Percentiles rank a stretch among this genome's conserved stretches.
Conservation (phyloP, 2,329 filamentous ascomycete species). For the Dactylonectria macrodidyma region DNA sequence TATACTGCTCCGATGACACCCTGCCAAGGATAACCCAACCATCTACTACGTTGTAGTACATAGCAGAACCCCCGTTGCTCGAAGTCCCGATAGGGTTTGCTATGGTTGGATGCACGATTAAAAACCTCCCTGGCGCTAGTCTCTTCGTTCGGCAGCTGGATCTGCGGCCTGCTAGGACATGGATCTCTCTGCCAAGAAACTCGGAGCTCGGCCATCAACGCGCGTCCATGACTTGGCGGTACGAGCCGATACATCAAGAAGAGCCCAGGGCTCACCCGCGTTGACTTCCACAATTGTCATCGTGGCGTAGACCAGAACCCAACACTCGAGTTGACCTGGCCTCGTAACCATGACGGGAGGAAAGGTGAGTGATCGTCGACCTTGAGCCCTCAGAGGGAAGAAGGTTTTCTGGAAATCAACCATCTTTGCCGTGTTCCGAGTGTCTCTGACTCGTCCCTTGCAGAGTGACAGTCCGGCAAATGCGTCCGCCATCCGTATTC, state of each 20-base stretch:
- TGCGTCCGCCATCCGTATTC: slow-evolving; percentile 57
- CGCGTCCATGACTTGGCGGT: slow-evolving; percentile 49
- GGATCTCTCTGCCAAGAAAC: slow-evolving; percentile 47
- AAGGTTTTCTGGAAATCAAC: slow-evolving; percentile 28
- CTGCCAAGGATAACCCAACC: slow-evolving; percentile 29
- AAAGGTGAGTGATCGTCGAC: slow-evolving; percentile 46
- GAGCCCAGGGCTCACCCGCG: slow-evolving; percentile 45
- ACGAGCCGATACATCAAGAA: slow-evolving; percentile 46
- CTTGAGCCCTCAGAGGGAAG: slow-evolving; percentile 23
- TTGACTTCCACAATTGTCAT: slow-evolving; percentile 41
- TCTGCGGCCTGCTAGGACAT: slow-evolving; percentile 48
- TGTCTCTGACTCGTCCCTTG: slow-evolving; percentile 42
- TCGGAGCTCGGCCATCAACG: slow-evolving; percentile 49
- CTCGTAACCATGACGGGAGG: slow-evolving; percentile 46
- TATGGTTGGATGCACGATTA: slow-evolving; percentile 46
- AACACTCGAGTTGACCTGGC: slow-evolving; percentile 41
- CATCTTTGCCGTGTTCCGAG: slow-evolving; percentile 21
- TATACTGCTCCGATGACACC: slow-evolving; percentile 20
- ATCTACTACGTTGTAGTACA: not conserved
- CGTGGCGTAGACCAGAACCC: slow-evolving; percentile 42
- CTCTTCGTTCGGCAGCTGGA: slow-evolving; percentile 46
- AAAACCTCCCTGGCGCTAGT: slow-evolving; percentile 47
- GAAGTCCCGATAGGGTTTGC: slow-evolving; percentile 47
- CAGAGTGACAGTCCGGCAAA: slow-evolving; percentile 48
- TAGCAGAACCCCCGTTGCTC: slow-evolving; percentile 26